A percentile compares a stretch with the other conserved stretches of the same genome.
Conservation (phyloP, 352 stramenopile species). For the Pythium chondricola region DNA sequence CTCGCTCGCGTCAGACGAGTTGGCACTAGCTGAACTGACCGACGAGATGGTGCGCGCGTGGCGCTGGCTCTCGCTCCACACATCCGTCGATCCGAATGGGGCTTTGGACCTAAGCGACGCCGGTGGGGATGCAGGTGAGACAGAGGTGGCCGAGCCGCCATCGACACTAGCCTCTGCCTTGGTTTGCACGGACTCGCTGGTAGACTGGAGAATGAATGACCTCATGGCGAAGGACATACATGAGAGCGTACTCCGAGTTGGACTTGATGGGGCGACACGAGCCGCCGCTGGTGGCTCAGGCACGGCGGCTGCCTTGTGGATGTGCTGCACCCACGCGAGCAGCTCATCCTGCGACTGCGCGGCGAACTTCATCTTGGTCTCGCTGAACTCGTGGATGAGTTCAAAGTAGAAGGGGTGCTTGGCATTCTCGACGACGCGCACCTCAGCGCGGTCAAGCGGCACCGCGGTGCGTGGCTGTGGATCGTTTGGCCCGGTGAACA, state of each 20-base stretch:
- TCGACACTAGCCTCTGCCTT: no score
- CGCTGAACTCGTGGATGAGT: slow-evolving; percentile 61
- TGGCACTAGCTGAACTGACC: slow-evolving; percentile 15
- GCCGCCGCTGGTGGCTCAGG: slow-evolving; percentile 39
- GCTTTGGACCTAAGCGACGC: not conserved
- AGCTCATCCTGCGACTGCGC: slow-evolving; percentile 60
- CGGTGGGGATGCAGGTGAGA: not conserved
- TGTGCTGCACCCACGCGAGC: slow-evolving; percentile 44
- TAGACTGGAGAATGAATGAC: slow-evolving; percentile 61
- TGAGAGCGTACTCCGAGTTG: slow-evolving; percentile 38
- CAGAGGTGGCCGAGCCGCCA: not conserved
- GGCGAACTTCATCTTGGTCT: slow-evolving; percentile 72
- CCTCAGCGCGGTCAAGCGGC: slow-evolving; percentile 50
- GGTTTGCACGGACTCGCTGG: slow-evolving; percentile 2
- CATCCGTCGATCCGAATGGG: slow-evolving; percentile 14
- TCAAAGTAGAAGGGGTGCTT: slow-evolving; percentile 80
- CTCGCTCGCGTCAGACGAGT: slow-evolving; percentile 17
- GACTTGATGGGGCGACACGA: not conserved
- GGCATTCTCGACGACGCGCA: slow-evolving; percentile 59
- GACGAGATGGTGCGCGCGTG: slow-evolving; percentile 14
- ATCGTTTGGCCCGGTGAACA: slow-evolving; percentile 51
- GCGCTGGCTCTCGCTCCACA: slow-evolving; percentile 17
- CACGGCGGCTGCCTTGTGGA: slow-evolving; percentile 38
- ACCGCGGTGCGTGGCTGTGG: slow-evolving; percentile 55
- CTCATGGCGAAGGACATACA: slow-evolving; percentile 76